Percentiles rank a stretch among this genome's conserved stretches.
Conservation (phyloP, 306 rosid species). For the Pachyrhizus erosus region DNA sequence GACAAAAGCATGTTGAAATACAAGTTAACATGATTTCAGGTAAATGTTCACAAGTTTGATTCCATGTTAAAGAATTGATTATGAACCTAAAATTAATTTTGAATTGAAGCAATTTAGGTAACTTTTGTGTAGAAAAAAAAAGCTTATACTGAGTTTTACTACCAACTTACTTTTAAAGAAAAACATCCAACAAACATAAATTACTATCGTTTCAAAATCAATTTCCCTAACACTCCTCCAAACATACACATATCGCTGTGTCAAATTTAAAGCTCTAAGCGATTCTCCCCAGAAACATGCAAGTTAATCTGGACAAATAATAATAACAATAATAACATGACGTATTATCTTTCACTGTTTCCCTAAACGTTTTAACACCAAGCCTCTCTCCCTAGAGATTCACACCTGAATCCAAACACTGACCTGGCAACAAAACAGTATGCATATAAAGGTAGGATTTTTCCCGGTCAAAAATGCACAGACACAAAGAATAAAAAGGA, state of each 20-base stretch:
- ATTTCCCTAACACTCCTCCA: neutral
- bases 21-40: neutral
- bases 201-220: neutral
- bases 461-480: conserved; percentile 5
- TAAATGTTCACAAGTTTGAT: neutral
- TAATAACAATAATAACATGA: neutral
- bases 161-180: neutral
- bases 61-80: neutral
- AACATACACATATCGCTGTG: neutral
- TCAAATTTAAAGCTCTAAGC: conserved; percentile 14
- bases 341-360: conserved; percentile 1
- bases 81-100: neutral
- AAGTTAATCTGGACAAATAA: conserved; percentile 12
- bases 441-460: neutral
- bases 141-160: neutral
- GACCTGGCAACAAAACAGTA: conserved; percentile 17
- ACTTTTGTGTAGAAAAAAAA: neutral
- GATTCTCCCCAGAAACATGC: conserved; percentile 18
- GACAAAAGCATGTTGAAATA: neutral
- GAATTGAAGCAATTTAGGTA: neutral
- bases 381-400: neutral
- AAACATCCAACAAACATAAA: neutral
- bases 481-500: conserved; percentile 3
- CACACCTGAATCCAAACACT: conserved; percentile 28
- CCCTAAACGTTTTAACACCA: conserved; percentile 20